phyloP scores from a whole-genome alignment of 2,329 filamentous ascomycete genomes.

The Lecanicillium sp. region DNA sequence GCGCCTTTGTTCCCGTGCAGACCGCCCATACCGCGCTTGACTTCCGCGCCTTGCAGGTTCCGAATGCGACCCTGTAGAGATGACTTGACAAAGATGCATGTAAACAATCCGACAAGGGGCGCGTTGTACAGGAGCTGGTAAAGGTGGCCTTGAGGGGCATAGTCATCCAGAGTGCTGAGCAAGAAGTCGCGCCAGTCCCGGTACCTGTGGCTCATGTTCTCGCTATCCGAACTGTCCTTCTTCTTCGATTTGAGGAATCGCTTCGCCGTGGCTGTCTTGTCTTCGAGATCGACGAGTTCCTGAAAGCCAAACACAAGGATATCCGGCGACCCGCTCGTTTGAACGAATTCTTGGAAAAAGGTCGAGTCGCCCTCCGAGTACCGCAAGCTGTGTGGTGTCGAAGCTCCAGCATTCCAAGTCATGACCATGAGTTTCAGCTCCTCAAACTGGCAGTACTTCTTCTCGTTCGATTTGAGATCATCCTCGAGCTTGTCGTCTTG shows the following conservation, averaged over 20 bases:
- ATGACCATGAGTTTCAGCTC: conserved; percentile 74
- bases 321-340: conserved; percentile 72
- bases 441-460: conserved; percentile 78
- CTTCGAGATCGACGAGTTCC: conserved; percentile 94
- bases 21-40: conserved; percentile 95
- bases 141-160: conserved; percentile 67
- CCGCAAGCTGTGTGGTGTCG: conserved; percentile 76
- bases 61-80: conserved; percentile 69
- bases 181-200: conserved; percentile 93
- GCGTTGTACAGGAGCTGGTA: conserved; percentile 86
- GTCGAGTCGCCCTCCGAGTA: conserved; percentile 62
- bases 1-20: conserved; percentile 96
- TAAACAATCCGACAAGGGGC: conserved; percentile 86
- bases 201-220: conserved; percentile 96
- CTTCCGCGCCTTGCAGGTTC: conserved; percentile 71
- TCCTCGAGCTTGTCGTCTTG: conserved; percentile 92
- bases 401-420: conserved; percentile 97
- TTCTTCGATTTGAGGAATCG: conserved; percentile 88
- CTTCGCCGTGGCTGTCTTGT: conserved; percentile 97
- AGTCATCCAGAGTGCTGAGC: conserved; percentile 73
- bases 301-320: conserved; percentile 96
- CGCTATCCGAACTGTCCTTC: conserved; percentile 70
- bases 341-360: conserved; percentile 77
- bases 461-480: conserved; percentile 78
- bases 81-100: conserved; percentile 88